Percentiles rank a stretch among this genome's conserved stretches.
These are phyloP conservation scores for Salix brachista DNA, from an alignment of 345 rosid species.

Conservation along the genomic window DNA sequence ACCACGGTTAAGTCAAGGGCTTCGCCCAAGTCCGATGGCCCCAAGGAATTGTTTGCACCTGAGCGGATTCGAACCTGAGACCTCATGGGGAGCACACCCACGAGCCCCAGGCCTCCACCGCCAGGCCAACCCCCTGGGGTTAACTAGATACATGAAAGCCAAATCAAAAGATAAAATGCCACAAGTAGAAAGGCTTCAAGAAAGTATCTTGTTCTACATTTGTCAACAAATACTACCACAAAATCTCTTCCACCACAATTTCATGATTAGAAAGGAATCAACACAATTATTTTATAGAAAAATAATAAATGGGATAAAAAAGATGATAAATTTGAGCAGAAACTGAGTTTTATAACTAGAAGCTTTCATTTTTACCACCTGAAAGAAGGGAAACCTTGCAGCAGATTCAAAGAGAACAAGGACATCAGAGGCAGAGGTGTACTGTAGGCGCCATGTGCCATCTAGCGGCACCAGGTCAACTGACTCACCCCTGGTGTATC, in stretches of 20 bases:
- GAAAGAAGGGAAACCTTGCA: constrained; percentile 74
- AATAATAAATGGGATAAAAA: background rate
- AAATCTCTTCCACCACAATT: background rate
- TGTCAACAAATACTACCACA: background rate
- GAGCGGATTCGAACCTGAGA: too few relatives aligned
- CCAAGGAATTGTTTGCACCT: too few relatives aligned
- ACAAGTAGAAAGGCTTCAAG: background rate
- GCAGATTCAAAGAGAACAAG: constrained; percentile 82
- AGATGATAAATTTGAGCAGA: background rate
- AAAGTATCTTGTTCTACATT: background rate
- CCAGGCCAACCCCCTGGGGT: too few relatives aligned
- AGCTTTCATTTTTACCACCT: constrained; percentile 36
- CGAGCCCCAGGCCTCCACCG: too few relatives aligned
- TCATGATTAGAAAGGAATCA: background rate
- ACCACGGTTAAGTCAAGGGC: too few relatives aligned
- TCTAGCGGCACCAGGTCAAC: constrained; percentile 62
- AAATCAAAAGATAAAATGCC: background rate
- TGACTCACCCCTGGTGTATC: constrained; percentile 57
- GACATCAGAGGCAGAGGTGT: constrained; percentile 90
- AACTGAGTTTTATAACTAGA: background rate
- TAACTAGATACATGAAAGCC: background rate
- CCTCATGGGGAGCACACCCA: too few relatives aligned
- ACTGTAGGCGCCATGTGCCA: constrained; percentile 95
- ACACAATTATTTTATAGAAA: background rate
- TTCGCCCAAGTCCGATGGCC: too few relatives aligned